These are phyloP conservation scores for Allium fistulosum DNA, from an alignment of 106 monocot species.

Conservation along the genomic window DNA sequence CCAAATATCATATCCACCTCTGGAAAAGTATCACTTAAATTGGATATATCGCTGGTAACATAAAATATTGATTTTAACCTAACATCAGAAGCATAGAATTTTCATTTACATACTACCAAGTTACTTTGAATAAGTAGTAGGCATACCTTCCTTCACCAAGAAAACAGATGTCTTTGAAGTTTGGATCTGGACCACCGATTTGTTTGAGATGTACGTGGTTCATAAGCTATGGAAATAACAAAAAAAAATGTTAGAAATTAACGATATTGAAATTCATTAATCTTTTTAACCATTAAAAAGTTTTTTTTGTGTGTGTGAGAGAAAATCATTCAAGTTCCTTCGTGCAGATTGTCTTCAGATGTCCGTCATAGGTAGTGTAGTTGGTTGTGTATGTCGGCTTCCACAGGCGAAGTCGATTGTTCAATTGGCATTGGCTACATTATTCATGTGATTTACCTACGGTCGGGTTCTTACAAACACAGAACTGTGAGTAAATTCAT, in stretches of 20 bases:
- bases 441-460: no score
- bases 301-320: no score
- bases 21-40: constrained; percentile 59
- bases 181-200: constrained; percentile 80
- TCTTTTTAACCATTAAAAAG: not conserved
- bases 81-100: not conserved
- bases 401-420: no score
- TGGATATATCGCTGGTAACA: constrained; percentile 45
- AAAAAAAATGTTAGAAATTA: constrained; percentile 1
- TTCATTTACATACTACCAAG: not conserved
- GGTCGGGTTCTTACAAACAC: no score
- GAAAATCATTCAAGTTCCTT: not conserved
- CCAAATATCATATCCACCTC: constrained; percentile 87
- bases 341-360: not conserved
- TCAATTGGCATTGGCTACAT: no score
- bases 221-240: constrained; percentile 35
- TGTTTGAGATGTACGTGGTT: constrained; percentile 54
- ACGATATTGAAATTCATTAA: not conserved
- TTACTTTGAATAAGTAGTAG: not conserved
- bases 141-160: constrained; percentile 78
- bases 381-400: no score
- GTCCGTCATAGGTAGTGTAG: no score
- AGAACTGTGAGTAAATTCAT: no score
- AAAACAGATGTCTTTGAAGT: constrained; percentile 82
- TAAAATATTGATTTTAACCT: not conserved